phyloP scores from a whole-genome alignment of 225 moss, liverwort and hornwort genomes.

The Antitrichia curtipendula region DNA sequence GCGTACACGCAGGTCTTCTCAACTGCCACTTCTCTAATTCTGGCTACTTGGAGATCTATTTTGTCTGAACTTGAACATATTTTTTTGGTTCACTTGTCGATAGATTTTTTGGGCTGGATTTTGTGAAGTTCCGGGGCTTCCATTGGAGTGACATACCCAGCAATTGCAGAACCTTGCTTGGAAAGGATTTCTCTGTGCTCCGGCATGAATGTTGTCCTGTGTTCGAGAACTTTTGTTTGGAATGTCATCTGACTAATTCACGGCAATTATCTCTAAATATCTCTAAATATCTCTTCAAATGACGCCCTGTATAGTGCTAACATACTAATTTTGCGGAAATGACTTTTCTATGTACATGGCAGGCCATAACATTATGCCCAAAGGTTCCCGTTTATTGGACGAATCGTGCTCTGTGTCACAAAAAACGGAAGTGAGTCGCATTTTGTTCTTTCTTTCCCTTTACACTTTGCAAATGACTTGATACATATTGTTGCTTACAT shows the following conservation, averaged over 20 bases:
- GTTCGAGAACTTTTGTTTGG: neutral
- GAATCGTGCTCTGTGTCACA: conserved; percentile 88
- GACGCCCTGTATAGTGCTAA: neutral
- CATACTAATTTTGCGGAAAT: neutral
- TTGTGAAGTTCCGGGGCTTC: neutral
- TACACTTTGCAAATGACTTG: neutral
- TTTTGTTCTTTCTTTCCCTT: neutral
- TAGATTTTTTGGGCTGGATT: neutral
- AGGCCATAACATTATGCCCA: conserved; percentile 93
- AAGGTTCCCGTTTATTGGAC: conserved; percentile 79
- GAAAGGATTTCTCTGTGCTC: neutral
- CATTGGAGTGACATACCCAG: neutral
- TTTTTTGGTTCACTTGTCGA: neutral
- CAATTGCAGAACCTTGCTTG: neutral
- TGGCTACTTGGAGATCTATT: neutral
- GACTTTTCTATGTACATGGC: neutral
- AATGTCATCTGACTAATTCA: neutral
- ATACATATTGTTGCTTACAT: neutral
- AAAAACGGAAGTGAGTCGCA: conserved; percentile 54
- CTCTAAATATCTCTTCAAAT: neutral
- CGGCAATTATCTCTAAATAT: neutral
- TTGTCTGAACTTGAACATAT: neutral
- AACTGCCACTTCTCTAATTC: neutral
- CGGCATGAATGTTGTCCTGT: neutral
- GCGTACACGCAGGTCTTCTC: conserved; percentile 70